Base-by-base conservation (phyloP, 2,329 filamentous ascomycete species). In the Pseudogymnoascus sp. region DNA sequence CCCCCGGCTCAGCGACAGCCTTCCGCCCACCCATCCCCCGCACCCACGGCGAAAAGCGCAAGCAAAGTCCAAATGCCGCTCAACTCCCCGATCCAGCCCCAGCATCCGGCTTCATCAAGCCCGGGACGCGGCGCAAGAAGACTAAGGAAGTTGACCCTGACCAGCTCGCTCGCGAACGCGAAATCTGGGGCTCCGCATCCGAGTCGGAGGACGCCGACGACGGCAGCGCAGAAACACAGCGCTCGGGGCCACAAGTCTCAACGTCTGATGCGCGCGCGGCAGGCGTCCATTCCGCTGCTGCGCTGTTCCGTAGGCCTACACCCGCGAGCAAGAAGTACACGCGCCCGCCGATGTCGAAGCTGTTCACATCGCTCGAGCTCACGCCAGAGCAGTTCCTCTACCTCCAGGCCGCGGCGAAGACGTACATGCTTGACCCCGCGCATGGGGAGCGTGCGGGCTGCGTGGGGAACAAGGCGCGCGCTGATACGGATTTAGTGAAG, bases 361-460 rank as follows among this genome's bases (percentile, higher is more conserved):
- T 73, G 3, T 72, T 70, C 50, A 65, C 64, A 8, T 69, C 67
- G 13, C 64, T 74, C 21, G 68, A 72, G 33, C 31, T 74, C 8
- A 64, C 63, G 24, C 65, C 70, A 3, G 69, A 72, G 62, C 63
- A 67, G 35, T 74, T 72, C 59, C 63, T 72, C 13, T 63, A 65
- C 13, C 64, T 74, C n/a, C 71, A 73, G 65, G 66, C 67, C 44
- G 70, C 67, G 24, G 72, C 71, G n/a, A 74, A 74, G 63, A 21
- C 53, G 3, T 74, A 69, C 53, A 74, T 74, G 72, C 64, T 74
- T 29, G 70, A 74, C 53, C 61, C 65, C 21, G 60, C 61, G n/a
- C 63, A 71, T 50, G 71, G 70, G 7, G 71, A 74, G 50, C 64
- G 72, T 64, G 64, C 62, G 16, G 67, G 69, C 3, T 70, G 66